Evolutionary conservation across 2,329 filamentous ascomycete species (phyloP).

Genomic region (Colletotrichum lindemuthianum): DNA sequence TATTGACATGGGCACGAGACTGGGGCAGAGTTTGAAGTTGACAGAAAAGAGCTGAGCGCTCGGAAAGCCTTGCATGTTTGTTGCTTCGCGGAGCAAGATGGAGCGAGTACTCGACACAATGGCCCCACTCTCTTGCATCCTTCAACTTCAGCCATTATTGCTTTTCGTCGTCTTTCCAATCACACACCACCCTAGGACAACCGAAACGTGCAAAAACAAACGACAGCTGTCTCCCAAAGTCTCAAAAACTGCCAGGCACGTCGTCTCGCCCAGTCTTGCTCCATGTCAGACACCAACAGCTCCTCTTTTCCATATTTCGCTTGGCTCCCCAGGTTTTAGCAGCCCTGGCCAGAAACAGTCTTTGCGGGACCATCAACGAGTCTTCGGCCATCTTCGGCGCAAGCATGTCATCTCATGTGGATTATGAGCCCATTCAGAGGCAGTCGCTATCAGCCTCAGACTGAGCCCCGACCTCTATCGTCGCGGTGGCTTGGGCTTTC

Average conservation of each 20-base stretch:
- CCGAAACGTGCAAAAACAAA: constrained; percentile 21
- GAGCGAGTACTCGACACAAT: constrained; percentile 20
- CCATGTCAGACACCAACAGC: constrained; percentile 23
- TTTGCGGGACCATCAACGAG: constrained; percentile 31
- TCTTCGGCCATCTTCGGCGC: constrained; percentile 24
- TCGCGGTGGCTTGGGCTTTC: constrained; percentile 12
- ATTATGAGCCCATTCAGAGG: constrained; percentile 30
- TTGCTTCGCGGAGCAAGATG: constrained; percentile 29
- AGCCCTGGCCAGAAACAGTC: constrained; percentile 26
- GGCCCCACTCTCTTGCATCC: constrained; percentile 2
- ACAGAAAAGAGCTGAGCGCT: constrained; percentile 3
- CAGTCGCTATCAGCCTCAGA: constrained; percentile 17
- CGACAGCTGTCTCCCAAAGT: neutral
- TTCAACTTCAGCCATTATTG: constrained; percentile 24
- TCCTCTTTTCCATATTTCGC: constrained; percentile 23
- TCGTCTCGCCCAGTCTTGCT: constrained; percentile 14
- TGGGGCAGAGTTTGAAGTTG: constrained; percentile 4
- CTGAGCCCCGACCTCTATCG: constrained; percentile 19
- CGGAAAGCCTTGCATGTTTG: constrained; percentile 30
- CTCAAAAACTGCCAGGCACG: constrained; percentile 2
- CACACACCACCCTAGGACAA: neutral
- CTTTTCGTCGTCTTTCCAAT: constrained; percentile 7
- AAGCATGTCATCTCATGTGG: constrained; percentile 26
- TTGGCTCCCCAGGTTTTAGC: constrained; percentile 27
- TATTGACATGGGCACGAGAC: constrained; percentile 1